phyloP scores from a whole-genome alignment of 192 early-diverging fungal genomes.

The Entomortierella lignicola region DNA sequence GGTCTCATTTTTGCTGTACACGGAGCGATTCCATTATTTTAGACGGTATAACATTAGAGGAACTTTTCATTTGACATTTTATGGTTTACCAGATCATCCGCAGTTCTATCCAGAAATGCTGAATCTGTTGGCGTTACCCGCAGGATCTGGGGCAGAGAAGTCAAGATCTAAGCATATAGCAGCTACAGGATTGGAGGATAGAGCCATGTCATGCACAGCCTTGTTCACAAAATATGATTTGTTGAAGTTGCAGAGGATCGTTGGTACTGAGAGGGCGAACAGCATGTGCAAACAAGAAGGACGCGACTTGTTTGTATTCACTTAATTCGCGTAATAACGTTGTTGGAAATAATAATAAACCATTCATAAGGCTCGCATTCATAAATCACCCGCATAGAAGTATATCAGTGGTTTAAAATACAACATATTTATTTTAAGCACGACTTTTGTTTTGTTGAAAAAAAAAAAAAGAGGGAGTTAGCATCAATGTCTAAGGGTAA shows the following conservation, averaged over 20 bases:
- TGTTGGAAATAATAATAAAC: too few species aligned
- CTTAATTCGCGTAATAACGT: slow-evolving; percentile 12
- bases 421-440: too few species aligned
- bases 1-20: slow-evolving; percentile 81
- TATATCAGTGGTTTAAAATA: too few species aligned
- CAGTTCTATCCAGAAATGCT: slow-evolving; percentile 92
- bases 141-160: slow-evolving; percentile 54
- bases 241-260: slow-evolving; percentile 89
- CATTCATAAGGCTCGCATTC: too few species aligned
- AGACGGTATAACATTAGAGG: slow-evolving; percentile 88
- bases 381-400: too few species aligned
- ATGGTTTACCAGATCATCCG: slow-evolving; percentile 87
- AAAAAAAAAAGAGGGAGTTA: too few species aligned
- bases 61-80: slow-evolving; percentile 88
- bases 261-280: slow-evolving; percentile 78
- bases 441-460: too few species aligned
- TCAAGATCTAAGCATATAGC: slow-evolving; percentile 52
- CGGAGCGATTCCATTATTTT: slow-evolving; percentile 98
- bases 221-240: slow-evolving; percentile 87
- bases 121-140: slow-evolving; percentile 73
- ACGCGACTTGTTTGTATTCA: slow-evolving; percentile 54
- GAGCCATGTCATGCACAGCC: slow-evolving; percentile 71
- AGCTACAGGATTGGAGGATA: slow-evolving; percentile 60
- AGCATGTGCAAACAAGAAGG: slow-evolving; percentile 78
- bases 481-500: too few species aligned